phyloP scores from a whole-genome alignment of 2,329 filamentous ascomycete species.

The Laburnicola sp. region DNA sequence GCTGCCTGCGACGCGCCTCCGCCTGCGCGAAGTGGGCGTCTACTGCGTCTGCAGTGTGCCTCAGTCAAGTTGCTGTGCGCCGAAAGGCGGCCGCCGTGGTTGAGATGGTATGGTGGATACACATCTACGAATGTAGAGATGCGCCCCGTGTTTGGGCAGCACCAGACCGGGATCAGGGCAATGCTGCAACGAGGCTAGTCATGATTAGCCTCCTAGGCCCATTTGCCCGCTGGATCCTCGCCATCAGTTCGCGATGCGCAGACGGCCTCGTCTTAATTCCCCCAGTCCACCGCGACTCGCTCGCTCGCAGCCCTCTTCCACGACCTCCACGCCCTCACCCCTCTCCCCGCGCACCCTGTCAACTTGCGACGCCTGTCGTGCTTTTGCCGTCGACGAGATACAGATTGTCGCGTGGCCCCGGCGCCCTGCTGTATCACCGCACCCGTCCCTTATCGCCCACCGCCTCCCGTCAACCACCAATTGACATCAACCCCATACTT shows the following conservation, averaged over 20 bases:
- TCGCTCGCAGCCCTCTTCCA: not conserved
- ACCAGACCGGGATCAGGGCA: slow-evolving; percentile 7
- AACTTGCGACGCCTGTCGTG: slow-evolving; percentile 24
- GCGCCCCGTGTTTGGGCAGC: not conserved
- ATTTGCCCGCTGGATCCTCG: slow-evolving; percentile 14
- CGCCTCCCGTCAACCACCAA: slow-evolving; percentile 38
- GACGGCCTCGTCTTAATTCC: slow-evolving; percentile 15
- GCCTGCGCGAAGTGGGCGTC: not conserved
- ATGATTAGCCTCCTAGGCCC: not conserved
- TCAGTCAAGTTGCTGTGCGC: not conserved
- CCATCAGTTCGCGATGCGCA: slow-evolving; percentile 17
- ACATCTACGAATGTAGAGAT: not conserved
- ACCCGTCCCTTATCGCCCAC: slow-evolving; percentile 39
- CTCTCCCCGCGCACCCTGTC: not conserved
- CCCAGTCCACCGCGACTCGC: slow-evolving; percentile 4
- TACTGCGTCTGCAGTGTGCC: not conserved
- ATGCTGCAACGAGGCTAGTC: slow-evolving; percentile 15
- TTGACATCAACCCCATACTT: slow-evolving; percentile 28
- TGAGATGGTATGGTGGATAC: not conserved
- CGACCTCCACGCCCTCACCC: slow-evolving; percentile 1
- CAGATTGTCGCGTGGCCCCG: slow-evolving; percentile 23
- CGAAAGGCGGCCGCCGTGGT: not conserved
- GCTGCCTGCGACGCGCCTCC: not conserved
- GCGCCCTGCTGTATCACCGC: slow-evolving; percentile 36
- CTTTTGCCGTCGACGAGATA: slow-evolving; percentile 21